Evolutionary conservation across 2,329 filamentous ascomycete species (phyloP), one percentile per base, ranked within the genome.

Genomic region (Cryphonectria nitschkei): DNA sequence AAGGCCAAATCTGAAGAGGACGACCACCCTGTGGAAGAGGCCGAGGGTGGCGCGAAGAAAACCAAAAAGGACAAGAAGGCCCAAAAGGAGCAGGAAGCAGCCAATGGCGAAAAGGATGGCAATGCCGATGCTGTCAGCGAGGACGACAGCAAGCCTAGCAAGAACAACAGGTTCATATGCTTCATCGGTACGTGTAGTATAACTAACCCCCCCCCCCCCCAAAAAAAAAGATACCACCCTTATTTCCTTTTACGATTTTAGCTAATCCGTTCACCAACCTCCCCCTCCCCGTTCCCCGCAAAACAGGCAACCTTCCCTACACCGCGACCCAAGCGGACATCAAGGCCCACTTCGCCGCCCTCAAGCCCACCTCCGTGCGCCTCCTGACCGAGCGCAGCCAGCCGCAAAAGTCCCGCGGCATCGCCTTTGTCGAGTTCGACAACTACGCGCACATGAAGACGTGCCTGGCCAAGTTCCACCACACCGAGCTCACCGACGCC

Each of bases 361-460:
- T 97, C 74, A 83, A 88, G 66, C 93, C 93, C 11, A 85, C 83
- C 67, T 86, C 87, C 1, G 86, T 96, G 65, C 93, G 95, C 32
- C 90, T 93, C 73, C 88, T 93, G 64, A 93, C 90, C 43, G 73
- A 78, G 67, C 75, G 74, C 68, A 87, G 92, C 76, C 89, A 89
- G 73, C 76, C 76, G 52, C 60, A 60, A 66, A 78, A 78, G 73
- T 76, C 76, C 65, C 75, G 75, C 58, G 78, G 94, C 50, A 92
- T 92, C 76, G 94, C 93, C 7, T 97, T 98, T 80, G 85, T 98
- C 76, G 95, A 98, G 81, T 98, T 98, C 79, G 90, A 90, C 74
- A 87, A 90, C 75, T 97, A 91, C 82, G 92, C 95, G 81, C 89
- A 92, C 78, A 97, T 97, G 94, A 93, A 97, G 85, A 96, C 93